Evolutionary conservation across 495 filamentous ascomycete genomes (phyloP).

Genomic region (Astrocystis sublimbata): DNA sequence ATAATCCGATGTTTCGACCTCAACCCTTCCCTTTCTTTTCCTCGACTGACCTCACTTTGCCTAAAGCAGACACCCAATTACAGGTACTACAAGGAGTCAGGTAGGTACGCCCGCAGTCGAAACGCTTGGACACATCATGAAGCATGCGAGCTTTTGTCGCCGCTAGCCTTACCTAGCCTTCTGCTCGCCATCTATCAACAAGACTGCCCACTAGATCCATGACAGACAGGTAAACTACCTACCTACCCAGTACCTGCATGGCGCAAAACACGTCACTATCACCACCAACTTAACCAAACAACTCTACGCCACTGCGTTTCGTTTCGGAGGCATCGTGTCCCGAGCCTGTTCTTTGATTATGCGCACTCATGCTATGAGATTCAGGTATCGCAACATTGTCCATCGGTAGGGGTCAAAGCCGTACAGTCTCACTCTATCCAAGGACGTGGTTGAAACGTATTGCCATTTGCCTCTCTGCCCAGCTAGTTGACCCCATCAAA

Average conservation of each 20-base stretch:
- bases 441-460: neutral
- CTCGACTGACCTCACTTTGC: no score
- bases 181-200: no score
- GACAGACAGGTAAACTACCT: no score
- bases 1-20: conserved; percentile 5
- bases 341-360: neutral
- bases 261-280: neutral
- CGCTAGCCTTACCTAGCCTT: no score
- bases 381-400: neutral
- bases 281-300: neutral
- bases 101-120: no score
- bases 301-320: neutral
- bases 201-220: no score
- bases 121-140: neutral
- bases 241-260: no score
- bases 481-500: no score
- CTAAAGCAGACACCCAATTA: neutral
- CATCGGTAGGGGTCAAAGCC: neutral
- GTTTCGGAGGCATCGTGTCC: neutral
- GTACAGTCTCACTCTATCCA: neutral
- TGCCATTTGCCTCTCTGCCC: neutral
- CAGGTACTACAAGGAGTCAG: no score
- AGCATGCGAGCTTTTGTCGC: no score
- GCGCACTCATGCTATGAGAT: neutral
- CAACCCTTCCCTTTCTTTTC: no score